Evolutionary conservation across 225 moss, liverwort and hornwort genomes (phyloP).

Genomic region (Straminergon stramineum): DNA sequence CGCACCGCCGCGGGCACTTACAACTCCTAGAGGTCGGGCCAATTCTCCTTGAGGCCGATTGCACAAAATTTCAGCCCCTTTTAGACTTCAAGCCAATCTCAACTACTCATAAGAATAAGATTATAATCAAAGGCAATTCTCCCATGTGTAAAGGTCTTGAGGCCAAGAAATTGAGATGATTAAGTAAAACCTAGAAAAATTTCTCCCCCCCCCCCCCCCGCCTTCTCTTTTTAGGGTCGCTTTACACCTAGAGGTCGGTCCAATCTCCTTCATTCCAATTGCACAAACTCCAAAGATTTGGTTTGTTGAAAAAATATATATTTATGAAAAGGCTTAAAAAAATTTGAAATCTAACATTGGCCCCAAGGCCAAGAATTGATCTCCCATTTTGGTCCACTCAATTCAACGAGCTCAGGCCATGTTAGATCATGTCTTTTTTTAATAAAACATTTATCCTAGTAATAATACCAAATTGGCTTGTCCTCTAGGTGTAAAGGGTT

Average conservation of each 20-base stretch:
- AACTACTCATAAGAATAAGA: background rate
- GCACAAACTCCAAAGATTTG: too few species aligned
- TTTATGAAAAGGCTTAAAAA: too few species aligned
- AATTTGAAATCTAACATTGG: background rate
- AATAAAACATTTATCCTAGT: background rate
- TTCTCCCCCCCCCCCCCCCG: too few species aligned
- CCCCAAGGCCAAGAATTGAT: too few species aligned
- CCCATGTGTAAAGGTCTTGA: background rate
- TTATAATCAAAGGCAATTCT: fast-evolving
- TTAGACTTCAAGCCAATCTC: fast-evolving
- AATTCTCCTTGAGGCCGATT: too few species aligned
- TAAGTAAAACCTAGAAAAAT: background rate
- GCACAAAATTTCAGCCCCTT: background rate
- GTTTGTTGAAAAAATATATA: too few species aligned
- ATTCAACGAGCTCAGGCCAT: background rate
- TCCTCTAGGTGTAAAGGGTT: too few species aligned
- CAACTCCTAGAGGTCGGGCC: fast-evolving
- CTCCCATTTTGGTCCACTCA: background rate
- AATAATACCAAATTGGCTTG: background rate
- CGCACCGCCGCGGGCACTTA: background rate
- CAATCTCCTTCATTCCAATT: too few species aligned
- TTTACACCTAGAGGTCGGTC: background rate
- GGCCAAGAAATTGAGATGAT: fast-evolving
- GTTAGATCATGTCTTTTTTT: background rate
- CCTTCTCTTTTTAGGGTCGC: too few species aligned